Percentiles rank a stretch among this genome's conserved stretches.
phyloP scores from a whole-genome alignment of 2,329 filamentous ascomycete species.

The Ceratocystis harringtonii region DNA sequence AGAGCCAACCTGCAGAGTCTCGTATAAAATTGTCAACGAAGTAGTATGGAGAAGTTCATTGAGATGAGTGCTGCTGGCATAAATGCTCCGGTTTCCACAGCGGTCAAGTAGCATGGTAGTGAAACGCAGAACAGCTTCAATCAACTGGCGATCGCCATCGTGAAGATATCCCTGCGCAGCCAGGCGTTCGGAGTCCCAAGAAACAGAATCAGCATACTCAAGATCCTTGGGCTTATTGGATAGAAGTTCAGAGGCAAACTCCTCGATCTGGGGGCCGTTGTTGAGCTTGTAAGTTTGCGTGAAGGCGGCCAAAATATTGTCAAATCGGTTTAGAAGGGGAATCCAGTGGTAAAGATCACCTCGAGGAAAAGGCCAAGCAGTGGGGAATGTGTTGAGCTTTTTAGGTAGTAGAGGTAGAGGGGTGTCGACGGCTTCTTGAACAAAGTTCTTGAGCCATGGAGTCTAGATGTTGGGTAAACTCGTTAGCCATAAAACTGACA shows the following conservation, averaged over 20 bases:
- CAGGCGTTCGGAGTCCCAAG: constrained; percentile 30
- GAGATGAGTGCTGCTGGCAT: constrained; percentile 80
- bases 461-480: constrained; percentile 41
- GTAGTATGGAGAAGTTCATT: constrained; percentile 83
- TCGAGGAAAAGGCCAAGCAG: constrained; percentile 84
- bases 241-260: constrained; percentile 55
- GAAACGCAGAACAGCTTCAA: constrained; percentile 70
- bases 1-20: constrained; percentile 64
- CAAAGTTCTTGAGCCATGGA: constrained; percentile 70
- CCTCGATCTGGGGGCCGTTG: constrained; percentile 62
- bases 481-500: constrained; percentile 1
- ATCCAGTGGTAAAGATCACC: constrained; percentile 99
- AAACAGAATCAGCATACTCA: constrained; percentile 29
- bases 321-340: constrained; percentile 80
- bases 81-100: constrained; percentile 91
- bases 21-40: constrained; percentile 61
- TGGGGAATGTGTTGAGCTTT: constrained; percentile 66
- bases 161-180: constrained; percentile 45
- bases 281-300: constrained; percentile 66
- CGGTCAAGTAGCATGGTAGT: constrained; percentile 80
- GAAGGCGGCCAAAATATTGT: constrained; percentile 70
- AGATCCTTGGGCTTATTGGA: constrained; percentile 41
- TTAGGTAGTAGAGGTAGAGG: constrained; percentile 63
- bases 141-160: constrained; percentile 66
- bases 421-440: constrained; percentile 51